Conservation (phyloP, 768 basidiomycete genomes). For the Mycena olivaceomarginata region DNA sequence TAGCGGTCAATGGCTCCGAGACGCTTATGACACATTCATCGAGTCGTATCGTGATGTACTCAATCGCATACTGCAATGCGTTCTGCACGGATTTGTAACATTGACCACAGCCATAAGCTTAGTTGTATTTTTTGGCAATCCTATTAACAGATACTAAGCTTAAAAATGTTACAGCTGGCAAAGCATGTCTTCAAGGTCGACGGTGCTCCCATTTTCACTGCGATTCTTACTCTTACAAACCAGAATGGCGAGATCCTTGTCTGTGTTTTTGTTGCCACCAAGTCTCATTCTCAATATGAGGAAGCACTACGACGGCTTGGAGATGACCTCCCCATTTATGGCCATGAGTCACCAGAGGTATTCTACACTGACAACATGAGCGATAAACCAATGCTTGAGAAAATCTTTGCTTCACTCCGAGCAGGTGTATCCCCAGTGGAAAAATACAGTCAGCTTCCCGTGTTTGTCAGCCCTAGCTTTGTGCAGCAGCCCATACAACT, state of each 20-base stretch:
- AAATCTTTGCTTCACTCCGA: no score
- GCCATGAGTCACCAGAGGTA: slow-evolving; percentile 3
- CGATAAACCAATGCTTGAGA: no score
- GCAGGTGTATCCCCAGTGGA: no score
- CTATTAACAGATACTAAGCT: not conserved
- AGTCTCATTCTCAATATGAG: slow-evolving; percentile 29
- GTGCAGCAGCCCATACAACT: no score
- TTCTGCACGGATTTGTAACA: slow-evolving; percentile 44
- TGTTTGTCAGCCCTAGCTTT: no score
- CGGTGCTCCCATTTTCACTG: slow-evolving; percentile 51
- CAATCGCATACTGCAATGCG: slow-evolving; percentile 51
- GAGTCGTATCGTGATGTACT: slow-evolving; percentile 33
- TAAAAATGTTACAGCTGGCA: slow-evolving; percentile 40
- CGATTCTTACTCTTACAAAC: slow-evolving; percentile 52
- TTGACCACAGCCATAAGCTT: slow-evolving; percentile 49
- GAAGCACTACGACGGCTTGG: slow-evolving; percentile 4
- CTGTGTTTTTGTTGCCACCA: slow-evolving; percentile 29
- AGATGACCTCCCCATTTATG: slow-evolving; percentile 4
- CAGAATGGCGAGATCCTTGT: slow-evolving; percentile 48
- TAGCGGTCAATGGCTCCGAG: slow-evolving; percentile 39
- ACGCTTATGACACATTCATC: slow-evolving; percentile 46
- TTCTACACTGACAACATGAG: slow-evolving; percentile 29
- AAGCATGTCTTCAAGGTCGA: slow-evolving; percentile 52
- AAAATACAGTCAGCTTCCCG: no score
- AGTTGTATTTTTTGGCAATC: not conserved